Conservation (phyloP, 2,329 filamentous ascomycete genomes). For the Diaporthe citri region DNA sequence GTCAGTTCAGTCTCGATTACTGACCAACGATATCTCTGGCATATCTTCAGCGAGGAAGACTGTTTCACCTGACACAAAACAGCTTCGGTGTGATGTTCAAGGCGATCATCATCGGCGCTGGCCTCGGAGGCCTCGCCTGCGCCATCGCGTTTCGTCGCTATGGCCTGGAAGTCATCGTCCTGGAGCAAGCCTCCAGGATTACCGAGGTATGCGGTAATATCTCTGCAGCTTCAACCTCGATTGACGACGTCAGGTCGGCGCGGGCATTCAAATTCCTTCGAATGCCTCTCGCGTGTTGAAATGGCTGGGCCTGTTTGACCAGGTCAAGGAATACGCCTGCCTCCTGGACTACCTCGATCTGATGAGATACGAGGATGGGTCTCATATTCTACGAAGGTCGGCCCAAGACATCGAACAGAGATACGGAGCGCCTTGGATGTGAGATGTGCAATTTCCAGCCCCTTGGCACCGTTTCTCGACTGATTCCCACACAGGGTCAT, state of each 20-base stretch:
- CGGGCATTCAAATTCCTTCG: slow-evolving; percentile 25
- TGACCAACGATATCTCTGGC: background rate
- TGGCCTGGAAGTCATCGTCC: slow-evolving; percentile 3
- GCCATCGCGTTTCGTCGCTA: slow-evolving; percentile 13
- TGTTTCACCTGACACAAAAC: background rate
- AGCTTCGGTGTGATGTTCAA: background rate
- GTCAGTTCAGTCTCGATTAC: too few relatives aligned
- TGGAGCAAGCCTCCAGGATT: slow-evolving; percentile 5
- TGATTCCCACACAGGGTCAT: slow-evolving; percentile 17
- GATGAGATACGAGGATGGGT: background rate
- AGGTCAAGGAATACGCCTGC: slow-evolving; percentile 12
- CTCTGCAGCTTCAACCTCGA: background rate
- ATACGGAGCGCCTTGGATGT: slow-evolving; percentile 35
- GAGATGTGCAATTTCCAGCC: background rate
- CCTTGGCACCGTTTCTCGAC: background rate
- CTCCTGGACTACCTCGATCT: background rate
- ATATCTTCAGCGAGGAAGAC: background rate
- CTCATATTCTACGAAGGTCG: background rate
- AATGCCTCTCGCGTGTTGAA: slow-evolving; percentile 10
- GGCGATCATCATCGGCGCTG: slow-evolving; percentile 6
- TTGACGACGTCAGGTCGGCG: slow-evolving; percentile 14
- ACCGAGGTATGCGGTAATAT: background rate
- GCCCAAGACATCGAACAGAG: background rate
- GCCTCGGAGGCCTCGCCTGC: slow-evolving; percentile 11
- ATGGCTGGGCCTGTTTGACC: slow-evolving; percentile 25